Evolutionary conservation across 306 rosid species (phyloP), one percentile per base, ranked within the genome.

Genomic region (Cicer bijugum): DNA sequence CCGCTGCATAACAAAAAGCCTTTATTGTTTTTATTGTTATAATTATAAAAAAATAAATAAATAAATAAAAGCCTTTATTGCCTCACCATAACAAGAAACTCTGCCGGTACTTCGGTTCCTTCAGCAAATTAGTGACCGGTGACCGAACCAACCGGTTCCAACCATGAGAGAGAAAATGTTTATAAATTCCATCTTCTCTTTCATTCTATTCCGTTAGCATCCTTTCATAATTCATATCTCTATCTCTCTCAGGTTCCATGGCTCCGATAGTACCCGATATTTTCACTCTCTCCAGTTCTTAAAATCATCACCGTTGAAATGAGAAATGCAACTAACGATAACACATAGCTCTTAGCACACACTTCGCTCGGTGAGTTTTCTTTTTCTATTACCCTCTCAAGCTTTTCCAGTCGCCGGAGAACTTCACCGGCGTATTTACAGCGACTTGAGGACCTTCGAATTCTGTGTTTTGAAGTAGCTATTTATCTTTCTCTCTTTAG

Each of bases 61-160:
- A 23, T 0, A 1, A 19, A 2, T 12, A 46, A 46, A 46, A 46
- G 19, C n/a, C 0, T 17, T 35, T 10, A 15, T 9, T 46, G 5
- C 75, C 11, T 12, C 39, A 38, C 19, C 1, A 47, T 38, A 35
- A 63, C 59, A 51, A 62, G 39, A 75, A 81, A 62, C 74, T 51
- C 16, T 40, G 84, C 78, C 70, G 74, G 67, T 70, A 71, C 43
- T 66, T 63, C 19, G 40, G 78, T 83, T 11, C 56, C 75, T 53
- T 48, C 14, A 14, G n/a, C 84, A 69, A 69, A 74, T 46, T 79
- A 74, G 59, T 61, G 14, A 91, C 95, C 80, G 86, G 85, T 60
- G 23, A 91, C 96, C 95, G 85, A 61, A 16, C 68, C 7, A 81
- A 71, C 78, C 86, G 81, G 95, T 94, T 60, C 9, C n/a, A 15